Conservation (phyloP, 164 flowering plant genomes). For the Magnolia kwangsiensis region DNA sequence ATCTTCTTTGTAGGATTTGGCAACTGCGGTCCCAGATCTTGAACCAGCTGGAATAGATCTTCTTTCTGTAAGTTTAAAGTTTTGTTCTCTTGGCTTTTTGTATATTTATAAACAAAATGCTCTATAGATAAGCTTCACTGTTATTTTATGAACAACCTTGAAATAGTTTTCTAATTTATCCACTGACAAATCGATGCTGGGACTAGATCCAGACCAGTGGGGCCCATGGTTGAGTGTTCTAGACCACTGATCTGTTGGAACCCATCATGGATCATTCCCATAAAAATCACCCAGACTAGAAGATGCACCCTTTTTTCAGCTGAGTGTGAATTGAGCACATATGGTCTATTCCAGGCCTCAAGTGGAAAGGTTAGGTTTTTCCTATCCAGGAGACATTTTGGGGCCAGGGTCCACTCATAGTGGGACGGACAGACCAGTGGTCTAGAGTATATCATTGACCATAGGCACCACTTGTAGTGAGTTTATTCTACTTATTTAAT, state of each 20-base stretch:
- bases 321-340: no score
- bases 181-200: background rate
- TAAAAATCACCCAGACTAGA: background rate
- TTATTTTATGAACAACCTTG: background rate
- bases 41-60: conserved; percentile 83
- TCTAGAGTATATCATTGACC: background rate
- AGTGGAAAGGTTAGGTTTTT: background rate
- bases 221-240: background rate
- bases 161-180: background rate
- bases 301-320: background rate
- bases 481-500: background rate
- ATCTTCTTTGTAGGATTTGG: conserved; percentile 50
- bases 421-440: background rate
- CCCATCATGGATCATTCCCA: background rate
- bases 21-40: conserved; percentile 67
- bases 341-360: background rate
- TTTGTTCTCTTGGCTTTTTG: background rate
- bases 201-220: background rate
- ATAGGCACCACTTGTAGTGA: background rate
- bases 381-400: background rate
- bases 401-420: background rate
- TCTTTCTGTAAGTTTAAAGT: conserved; percentile 59
- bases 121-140: background rate
- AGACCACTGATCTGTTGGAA: background rate
- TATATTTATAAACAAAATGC: background rate